These are phyloP conservation scores for Phaeoacremonium minimum DNA, from an alignment of 2,329 filamentous ascomycete species.

Conservation along the genomic window DNA sequence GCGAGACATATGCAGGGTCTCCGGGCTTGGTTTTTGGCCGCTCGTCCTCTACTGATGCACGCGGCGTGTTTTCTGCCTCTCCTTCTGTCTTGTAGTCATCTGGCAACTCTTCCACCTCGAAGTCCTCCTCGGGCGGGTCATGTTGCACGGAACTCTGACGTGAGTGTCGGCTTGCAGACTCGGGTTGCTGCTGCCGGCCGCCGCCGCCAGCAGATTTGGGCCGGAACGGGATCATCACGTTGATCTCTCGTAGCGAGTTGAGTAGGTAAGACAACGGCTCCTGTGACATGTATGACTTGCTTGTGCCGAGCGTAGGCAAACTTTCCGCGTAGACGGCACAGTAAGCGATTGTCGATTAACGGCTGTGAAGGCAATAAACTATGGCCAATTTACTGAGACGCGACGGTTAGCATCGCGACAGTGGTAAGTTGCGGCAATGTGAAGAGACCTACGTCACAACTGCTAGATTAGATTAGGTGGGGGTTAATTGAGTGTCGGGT, in stretches of 20 bases:
- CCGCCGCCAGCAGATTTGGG: background rate
- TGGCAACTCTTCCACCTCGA: slow-evolving; percentile 6
- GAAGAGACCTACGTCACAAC: too few species aligned
- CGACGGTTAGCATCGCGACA: too few species aligned
- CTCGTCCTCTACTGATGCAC: slow-evolving; percentile 4
- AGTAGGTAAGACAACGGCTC: background rate
- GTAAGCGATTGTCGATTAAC: too few species aligned
- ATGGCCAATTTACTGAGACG: too few species aligned
- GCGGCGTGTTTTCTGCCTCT: slow-evolving; percentile 1
- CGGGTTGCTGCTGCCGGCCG: too few species aligned
- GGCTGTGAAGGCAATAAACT: too few species aligned
- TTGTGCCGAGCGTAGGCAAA: too few species aligned
- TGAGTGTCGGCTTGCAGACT: background rate
- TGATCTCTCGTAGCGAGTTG: background rate
- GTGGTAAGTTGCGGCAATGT: too few species aligned
- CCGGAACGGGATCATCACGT: background rate
- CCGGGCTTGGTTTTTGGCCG: slow-evolving; percentile 9
- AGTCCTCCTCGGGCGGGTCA: slow-evolving; percentile 4
- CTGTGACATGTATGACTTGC: background rate
- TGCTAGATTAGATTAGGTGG: too few species aligned
- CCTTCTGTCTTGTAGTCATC: slow-evolving; percentile 1
- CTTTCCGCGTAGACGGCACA: too few species aligned
- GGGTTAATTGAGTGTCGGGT: too few species aligned
- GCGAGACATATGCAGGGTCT: slow-evolving; percentile 31
- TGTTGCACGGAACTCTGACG: background rate